Conservation (phyloP, 768 basidiomycete species). For the Russula griseocarnosa region DNA sequence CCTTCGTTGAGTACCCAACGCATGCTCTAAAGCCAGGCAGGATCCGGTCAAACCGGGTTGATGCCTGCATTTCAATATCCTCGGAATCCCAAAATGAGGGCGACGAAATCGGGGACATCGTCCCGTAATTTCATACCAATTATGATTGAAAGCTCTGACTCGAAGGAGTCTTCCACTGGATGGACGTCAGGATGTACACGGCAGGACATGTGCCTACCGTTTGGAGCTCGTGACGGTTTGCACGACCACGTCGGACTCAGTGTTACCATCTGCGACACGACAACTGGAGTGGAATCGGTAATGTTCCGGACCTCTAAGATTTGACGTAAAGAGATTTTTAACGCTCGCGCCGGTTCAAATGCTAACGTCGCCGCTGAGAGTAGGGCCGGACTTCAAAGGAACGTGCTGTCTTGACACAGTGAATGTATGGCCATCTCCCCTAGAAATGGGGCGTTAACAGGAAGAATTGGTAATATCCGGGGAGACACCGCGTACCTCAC, state of each 20-base stretch:
- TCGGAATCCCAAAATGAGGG: constrained; percentile 80
- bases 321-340: constrained; percentile 48
- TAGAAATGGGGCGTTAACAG: constrained; percentile 30
- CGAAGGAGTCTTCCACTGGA: constrained; percentile 43
- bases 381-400: constrained; percentile 58
- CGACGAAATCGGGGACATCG: constrained; percentile 44
- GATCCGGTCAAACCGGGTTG: constrained; percentile 57
- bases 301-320: constrained; percentile 56
- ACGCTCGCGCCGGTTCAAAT: constrained; percentile 48
- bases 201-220: constrained; percentile 41
- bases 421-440: constrained; percentile 47
- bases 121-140: constrained; percentile 43
- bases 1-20: constrained; percentile 46
- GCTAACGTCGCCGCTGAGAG: constrained; percentile 51
- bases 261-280: constrained; percentile 55
- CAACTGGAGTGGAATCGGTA: constrained; percentile 40
- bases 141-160: constrained; percentile 46
- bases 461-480: neutral
- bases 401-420: constrained; percentile 51
- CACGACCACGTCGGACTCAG: constrained; percentile 71
- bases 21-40: constrained; percentile 77
- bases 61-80: constrained; percentile 39
- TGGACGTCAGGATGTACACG: neutral
- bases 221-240: constrained; percentile 35
- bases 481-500: constrained; percentile 44